phyloP scores from a whole-genome alignment of 2,329 filamentous ascomycete genomes.

The Apiospora kogelbergensis region DNA sequence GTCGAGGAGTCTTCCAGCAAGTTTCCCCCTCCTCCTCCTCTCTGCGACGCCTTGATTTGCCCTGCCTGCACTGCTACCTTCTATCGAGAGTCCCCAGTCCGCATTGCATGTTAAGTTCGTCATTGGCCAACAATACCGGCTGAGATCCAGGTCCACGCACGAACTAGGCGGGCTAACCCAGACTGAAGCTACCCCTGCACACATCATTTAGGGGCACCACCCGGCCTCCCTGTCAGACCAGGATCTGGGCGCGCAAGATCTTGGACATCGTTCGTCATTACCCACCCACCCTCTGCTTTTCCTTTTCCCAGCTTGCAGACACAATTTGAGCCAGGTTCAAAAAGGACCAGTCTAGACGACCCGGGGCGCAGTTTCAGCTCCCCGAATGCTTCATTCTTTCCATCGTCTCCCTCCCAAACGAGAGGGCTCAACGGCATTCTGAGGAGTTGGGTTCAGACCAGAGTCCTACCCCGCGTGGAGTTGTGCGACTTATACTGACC shows the following conservation, averaged over 20 bases:
- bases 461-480: not conserved
- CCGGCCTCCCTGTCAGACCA: not conserved
- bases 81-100: not conserved
- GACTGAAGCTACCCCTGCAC: not conserved
- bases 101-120: not conserved
- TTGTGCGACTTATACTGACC: not conserved
- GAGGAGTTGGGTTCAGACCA: not conserved
- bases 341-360: slow-evolving; percentile 1
- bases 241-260: slow-evolving; percentile 1
- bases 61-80: not conserved
- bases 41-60: not conserved
- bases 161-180: not conserved
- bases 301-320: not conserved
- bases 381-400: not conserved
- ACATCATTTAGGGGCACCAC: slow-evolving; percentile 4
- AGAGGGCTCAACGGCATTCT: not conserved
- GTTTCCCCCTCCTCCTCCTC: not conserved
- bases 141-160: not conserved
- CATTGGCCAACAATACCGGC: slow-evolving; percentile 1
- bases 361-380: not conserved
- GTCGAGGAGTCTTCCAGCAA: not conserved
- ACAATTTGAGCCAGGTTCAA: not conserved
- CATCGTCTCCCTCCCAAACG: slow-evolving; percentile 1
- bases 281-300: not conserved
- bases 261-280: slow-evolving; percentile 8